A percentile compares a stretch with the other conserved stretches of the same genome.
phyloP scores from a whole-genome alignment of 2,329 filamentous ascomycete genomes.

The Aspergillus tubingensis region DNA sequence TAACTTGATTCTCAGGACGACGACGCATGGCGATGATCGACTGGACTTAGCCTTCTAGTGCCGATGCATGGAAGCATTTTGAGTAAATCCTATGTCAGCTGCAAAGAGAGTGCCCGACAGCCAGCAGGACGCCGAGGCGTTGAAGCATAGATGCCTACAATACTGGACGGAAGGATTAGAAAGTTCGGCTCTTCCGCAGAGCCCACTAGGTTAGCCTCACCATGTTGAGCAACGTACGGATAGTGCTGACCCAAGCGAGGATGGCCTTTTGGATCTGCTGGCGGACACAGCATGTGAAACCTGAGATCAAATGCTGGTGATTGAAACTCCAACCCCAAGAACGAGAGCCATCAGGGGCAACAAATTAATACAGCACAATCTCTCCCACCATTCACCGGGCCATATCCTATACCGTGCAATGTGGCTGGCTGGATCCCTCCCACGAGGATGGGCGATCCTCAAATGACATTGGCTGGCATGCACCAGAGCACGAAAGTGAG shows the following conservation, averaged over 20 bases:
- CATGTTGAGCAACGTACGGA: background rate
- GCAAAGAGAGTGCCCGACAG: background rate
- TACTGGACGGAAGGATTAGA: background rate
- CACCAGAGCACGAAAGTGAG: background rate
- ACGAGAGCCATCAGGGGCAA: background rate
- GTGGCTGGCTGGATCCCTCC: background rate
- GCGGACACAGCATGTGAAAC: background rate
- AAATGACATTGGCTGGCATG: background rate
- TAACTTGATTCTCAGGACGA: background rate
- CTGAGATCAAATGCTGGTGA: background rate
- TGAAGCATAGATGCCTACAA: background rate
- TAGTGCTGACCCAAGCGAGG: background rate
- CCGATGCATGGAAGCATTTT: slow-evolving; percentile 3
- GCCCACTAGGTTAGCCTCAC: background rate
- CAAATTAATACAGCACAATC: background rate
- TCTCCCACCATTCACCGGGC: background rate
- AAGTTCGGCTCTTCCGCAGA: background rate
- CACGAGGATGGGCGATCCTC: background rate
- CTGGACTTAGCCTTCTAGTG: background rate
- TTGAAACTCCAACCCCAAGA: background rate
- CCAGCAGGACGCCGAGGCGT: background rate
- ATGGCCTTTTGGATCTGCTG: background rate
- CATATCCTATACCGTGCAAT: background rate
- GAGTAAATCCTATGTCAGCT: background rate
- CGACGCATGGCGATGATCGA: background rate